Base-by-base conservation (phyloP, 495 filamentous ascomycete genomes). In the Haplographium delicatum region DNA sequence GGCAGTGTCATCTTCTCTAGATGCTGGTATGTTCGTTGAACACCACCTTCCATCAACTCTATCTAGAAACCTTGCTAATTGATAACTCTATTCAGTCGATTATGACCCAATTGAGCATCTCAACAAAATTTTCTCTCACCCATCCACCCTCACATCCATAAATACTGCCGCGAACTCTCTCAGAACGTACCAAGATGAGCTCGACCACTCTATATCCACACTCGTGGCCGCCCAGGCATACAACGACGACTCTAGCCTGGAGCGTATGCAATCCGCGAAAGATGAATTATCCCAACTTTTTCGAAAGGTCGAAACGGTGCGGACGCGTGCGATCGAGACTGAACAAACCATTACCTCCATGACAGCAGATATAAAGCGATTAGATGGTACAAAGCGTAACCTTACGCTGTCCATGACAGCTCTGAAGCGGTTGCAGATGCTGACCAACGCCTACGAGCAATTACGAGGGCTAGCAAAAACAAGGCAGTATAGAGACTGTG, bases 291-390 rank as follows among this genome's bases (percentile, higher is more conserved):
- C 84, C 5, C 81, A 86, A 47, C 79, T 99, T 37, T 95, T 99
- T 75, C 84, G 84, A 62, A 96, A 93, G 71, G 95, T 99, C 65
- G 93, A 97, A 68, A 86, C 80, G 54, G 93, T 99, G 22, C 86
- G 94, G 53, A 85, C 84, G 63, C 80, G 91, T 52, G 93, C 93
- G 18, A 77, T 89, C 58, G 82, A 88, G 74, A 96, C 93, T 9
- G 94, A 99, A 69, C 85, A 89, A 60, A 82, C 89, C 34, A 99
- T 99, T 65, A 95, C 91, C 49, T 88, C 91, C 52, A 99, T 99
- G 93, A 99, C 93, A 39, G 91, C 93, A 47, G 94, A 99, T 62
- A 99, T 99, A 67, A 99, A 99, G 69, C 83, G 91, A 59, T 75
- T 99, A 51, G 93, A 99, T 68, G 85, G 85, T 66, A 96, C 91